phyloP scores from a whole-genome alignment of 1,284 basidiomycete genomes.

The Ceratobasidium sp. region DNA sequence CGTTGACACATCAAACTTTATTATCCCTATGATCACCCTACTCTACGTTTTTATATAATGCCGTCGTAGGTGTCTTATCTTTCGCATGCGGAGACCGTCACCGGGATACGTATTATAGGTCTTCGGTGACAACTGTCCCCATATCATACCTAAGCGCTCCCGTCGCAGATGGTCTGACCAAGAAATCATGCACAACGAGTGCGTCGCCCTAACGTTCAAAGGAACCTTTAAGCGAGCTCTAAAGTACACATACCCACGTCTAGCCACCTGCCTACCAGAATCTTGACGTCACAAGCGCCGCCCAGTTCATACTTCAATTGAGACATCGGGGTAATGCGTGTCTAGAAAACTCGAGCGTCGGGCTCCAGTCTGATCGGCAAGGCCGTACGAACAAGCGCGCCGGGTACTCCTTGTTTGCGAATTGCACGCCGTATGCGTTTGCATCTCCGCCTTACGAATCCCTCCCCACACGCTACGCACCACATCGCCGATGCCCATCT shows the following conservation, averaged over 20 bases:
- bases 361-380: slow-evolving; percentile 36
- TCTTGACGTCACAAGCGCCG: background rate
- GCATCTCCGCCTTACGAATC: slow-evolving; percentile 39
- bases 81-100: slow-evolving; percentile 29
- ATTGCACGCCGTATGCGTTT: slow-evolving; percentile 29
- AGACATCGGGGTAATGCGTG: slow-evolving; percentile 32
- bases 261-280: background rate
- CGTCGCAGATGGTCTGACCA: slow-evolving; percentile 35
- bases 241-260: slow-evolving; percentile 6
- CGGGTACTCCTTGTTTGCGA: slow-evolving; percentile 30
- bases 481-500: slow-evolving; percentile 37
- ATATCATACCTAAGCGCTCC: background rate
- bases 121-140: background rate
- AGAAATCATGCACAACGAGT: slow-evolving; percentile 33
- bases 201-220: slow-evolving; percentile 22
- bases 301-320: slow-evolving; percentile 34
- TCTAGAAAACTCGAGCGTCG: slow-evolving; percentile 31
- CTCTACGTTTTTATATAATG: background rate
- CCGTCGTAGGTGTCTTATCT: slow-evolving; percentile 6
- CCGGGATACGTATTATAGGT: slow-evolving; percentile 13
- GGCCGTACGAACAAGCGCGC: slow-evolving; percentile 38
- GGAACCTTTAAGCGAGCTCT: slow-evolving; percentile 21
- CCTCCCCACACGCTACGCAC: slow-evolving; percentile 34
- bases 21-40: background rate
- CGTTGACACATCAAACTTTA: background rate